A percentile compares a stretch with the other conserved stretches of the same genome.
These are phyloP conservation scores for Macadamia integrifolia DNA, from an alignment of 164 flowering plant species.

Conservation along the genomic window DNA sequence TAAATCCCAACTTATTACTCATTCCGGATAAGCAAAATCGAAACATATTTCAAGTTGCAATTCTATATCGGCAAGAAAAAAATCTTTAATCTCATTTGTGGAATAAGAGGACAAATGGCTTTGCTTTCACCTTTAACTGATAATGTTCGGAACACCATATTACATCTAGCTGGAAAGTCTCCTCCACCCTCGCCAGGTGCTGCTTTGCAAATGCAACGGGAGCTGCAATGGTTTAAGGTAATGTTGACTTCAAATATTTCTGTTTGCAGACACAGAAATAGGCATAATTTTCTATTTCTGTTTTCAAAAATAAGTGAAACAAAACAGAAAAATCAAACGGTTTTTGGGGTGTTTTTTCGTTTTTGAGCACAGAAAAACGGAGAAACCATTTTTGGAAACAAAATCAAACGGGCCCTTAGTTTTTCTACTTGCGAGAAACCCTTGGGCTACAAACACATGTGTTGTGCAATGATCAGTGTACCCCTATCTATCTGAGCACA, in stretches of 20 bases:
- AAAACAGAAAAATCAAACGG: too few species aligned
- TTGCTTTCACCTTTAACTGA: slow-evolving; percentile 6
- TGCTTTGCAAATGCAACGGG: slow-evolving; percentile 29
- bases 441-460: too few species aligned
- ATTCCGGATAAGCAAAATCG: slow-evolving; percentile 1
- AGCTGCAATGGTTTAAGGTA: too few species aligned
- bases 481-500: too few species aligned
- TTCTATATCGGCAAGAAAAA: slow-evolving; percentile 20
- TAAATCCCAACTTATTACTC: slow-evolving; percentile 6
- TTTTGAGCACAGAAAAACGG: not conserved
- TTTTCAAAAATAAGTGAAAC: too few species aligned
- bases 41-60: slow-evolving; percentile 13
- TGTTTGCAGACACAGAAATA: too few species aligned
- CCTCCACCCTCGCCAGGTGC: slow-evolving; percentile 21
- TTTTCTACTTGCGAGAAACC: too few species aligned
- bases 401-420: too few species aligned
- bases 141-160: slow-evolving; percentile 13
- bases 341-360: too few species aligned
- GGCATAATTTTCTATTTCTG: too few species aligned
- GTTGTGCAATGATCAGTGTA: too few species aligned
- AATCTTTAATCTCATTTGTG: slow-evolving; percentile 21
- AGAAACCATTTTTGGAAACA: not conserved
- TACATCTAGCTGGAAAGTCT: slow-evolving; percentile 21
- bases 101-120: slow-evolving; percentile 1
- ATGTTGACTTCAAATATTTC: too few species aligned